Conservation (phyloP, 2,329 filamentous ascomycete species). For the Coniochaeta pulveracea region DNA sequence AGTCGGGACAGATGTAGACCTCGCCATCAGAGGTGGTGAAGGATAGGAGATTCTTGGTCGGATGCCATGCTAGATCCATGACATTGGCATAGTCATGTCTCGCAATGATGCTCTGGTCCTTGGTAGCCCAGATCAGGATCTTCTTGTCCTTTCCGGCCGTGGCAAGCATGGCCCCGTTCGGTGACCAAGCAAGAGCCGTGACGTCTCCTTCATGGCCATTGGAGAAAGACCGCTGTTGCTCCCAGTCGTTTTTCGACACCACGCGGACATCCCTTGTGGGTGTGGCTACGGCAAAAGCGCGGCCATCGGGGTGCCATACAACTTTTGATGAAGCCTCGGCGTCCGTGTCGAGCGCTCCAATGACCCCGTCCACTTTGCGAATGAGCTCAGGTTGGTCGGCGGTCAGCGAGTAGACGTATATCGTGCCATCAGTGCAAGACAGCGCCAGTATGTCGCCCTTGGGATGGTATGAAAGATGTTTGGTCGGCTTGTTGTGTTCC, state of each 20-base stretch:
- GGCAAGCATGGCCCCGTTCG: conserved; percentile 81
- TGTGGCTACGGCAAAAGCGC: conserved; percentile 79
- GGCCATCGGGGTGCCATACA: conserved; percentile 89
- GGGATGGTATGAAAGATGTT: conserved; percentile 81
- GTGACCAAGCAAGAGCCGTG: conserved; percentile 83
- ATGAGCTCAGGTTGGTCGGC: conserved; percentile 71
- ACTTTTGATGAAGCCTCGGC: conserved; percentile 63
- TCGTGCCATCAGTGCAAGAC: conserved; percentile 76
- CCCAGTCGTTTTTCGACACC: conserved; percentile 82
- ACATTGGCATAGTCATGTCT: conserved; percentile 74
- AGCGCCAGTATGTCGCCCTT: conserved; percentile 65
- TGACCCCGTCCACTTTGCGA: conserved; percentile 75
- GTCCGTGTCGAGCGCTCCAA: conserved; percentile 67
- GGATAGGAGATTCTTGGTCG: conserved; percentile 74
- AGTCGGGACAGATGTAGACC: conserved; percentile 76
- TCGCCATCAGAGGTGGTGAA: conserved; percentile 92
- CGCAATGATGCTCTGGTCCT: conserved; percentile 70
- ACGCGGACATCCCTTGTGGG: conserved; percentile 74
- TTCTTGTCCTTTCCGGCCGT: conserved; percentile 57
- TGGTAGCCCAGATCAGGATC: conserved; percentile 78
- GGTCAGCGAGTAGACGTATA: conserved; percentile 82
- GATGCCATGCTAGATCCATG: conserved; percentile 83
- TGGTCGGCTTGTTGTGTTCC: conserved; percentile 78
- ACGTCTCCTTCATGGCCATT: conserved; percentile 75
- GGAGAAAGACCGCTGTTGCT: conserved; percentile 68